Conservation (phyloP, 768 basidiomycete species). For the Leccinum subgranulosum region DNA sequence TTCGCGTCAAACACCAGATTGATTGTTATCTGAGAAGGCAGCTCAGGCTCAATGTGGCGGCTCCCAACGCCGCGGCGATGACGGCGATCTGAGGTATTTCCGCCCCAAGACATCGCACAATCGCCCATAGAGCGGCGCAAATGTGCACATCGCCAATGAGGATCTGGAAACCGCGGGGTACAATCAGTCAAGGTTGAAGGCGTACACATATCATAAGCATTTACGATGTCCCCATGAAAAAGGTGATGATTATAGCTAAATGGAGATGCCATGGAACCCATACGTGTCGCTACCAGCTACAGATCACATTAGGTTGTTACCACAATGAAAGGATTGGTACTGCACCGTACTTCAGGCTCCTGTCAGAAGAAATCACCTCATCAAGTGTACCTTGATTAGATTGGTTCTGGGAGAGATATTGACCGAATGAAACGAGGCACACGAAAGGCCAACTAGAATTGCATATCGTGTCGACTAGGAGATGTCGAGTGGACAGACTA, state of each 20-base stretch:
- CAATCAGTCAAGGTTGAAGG: not conserved
- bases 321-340: not conserved
- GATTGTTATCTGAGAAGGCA: not conserved
- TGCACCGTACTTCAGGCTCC: slow-evolving; percentile 46
- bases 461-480: slow-evolving; percentile 53
- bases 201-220: slow-evolving; percentile 12
- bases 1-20: slow-evolving; percentile 30
- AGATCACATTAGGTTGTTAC: not conserved
- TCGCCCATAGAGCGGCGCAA: slow-evolving; percentile 79
- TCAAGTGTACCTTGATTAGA: slow-evolving; percentile 3
- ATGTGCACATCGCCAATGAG: slow-evolving; percentile 74
- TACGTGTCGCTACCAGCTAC: slow-evolving; percentile 77
- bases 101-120: slow-evolving; percentile 74
- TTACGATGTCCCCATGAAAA: slow-evolving; percentile 57
- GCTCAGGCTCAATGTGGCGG: slow-evolving; percentile 49
- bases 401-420: slow-evolving; percentile 23
- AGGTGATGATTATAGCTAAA: slow-evolving; percentile 5
- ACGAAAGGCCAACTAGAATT: slow-evolving; percentile 72
- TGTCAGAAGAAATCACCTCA: slow-evolving; percentile 16
- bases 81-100: slow-evolving; percentile 59
- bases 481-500: slow-evolving; percentile 57
- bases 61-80: slow-evolving; percentile 57
- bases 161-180: slow-evolving; percentile 42
- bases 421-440: slow-evolving; percentile 70
- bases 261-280: slow-evolving; percentile 17